These are phyloP conservation scores for Plenodomus tracheiphilus DNA, from an alignment of 2,329 filamentous ascomycete genomes.

Conservation along the genomic window DNA sequence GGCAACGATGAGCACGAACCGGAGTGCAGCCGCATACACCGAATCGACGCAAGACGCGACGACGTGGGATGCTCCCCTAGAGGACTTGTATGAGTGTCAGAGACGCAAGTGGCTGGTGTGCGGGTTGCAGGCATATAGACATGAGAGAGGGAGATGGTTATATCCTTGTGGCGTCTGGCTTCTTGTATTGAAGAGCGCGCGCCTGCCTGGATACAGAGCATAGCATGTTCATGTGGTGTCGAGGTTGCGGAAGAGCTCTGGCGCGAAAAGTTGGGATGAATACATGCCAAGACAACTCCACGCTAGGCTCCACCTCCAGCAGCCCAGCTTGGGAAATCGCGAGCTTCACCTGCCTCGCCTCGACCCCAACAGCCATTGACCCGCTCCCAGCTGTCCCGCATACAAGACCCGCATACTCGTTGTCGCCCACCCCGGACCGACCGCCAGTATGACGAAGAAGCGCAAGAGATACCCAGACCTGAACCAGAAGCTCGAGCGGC, in stretches of 20 bases:
- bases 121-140: constrained; percentile 26
- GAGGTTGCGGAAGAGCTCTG: constrained; percentile 3
- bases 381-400: neutral
- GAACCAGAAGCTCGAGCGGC: constrained; percentile 82
- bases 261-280: constrained; percentile 16
- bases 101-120: constrained; percentile 52
- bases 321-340: constrained; percentile 20
- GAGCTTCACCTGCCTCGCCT: constrained; percentile 14
- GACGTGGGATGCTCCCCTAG: constrained; percentile 49
- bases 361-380: constrained; percentile 8
- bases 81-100: constrained; percentile 49
- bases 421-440: constrained; percentile 1
- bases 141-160: neutral
- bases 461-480: constrained; percentile 84
- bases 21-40: constrained; percentile 48
- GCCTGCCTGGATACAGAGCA: neutral
- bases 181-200: constrained; percentile 1
- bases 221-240: neutral
- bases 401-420: neutral
- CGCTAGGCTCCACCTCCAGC: constrained; percentile 21
- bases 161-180: neutral
- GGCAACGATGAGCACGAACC: constrained; percentile 50
- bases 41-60: constrained; percentile 53
- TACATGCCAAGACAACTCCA: constrained; percentile 13
- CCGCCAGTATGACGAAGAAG: constrained; percentile 64